Evolutionary conservation across 1,139 yeast genomes (phyloP).

Genomic region (Saccharomyces pastorianus): DNA sequence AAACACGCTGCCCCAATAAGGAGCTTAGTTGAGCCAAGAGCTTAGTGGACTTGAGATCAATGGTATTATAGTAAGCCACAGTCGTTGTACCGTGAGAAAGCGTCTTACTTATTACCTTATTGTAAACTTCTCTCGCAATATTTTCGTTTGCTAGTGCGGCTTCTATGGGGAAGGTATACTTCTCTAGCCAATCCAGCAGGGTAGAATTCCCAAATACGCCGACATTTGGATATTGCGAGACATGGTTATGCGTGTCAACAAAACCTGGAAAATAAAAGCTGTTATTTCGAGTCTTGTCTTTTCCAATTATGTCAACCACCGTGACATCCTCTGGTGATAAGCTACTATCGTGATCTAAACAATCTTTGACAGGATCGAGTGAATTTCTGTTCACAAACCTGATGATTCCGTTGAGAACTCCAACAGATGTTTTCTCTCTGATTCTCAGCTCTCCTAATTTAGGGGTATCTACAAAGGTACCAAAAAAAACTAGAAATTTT

Average conservation of each 20-base stretch:
- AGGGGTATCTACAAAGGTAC: slow-evolving; percentile 54
- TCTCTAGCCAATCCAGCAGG: slow-evolving; percentile 77
- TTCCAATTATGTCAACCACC: slow-evolving; percentile 15
- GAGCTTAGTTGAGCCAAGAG: slow-evolving; percentile 67
- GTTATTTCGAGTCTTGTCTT: slow-evolving; percentile 25
- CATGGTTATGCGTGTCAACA: slow-evolving; percentile 91
- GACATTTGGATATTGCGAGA: slow-evolving; percentile 90
- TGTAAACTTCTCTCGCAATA: slow-evolving; percentile 55
- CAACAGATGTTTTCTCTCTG: slow-evolving; percentile 42
- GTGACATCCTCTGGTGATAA: slow-evolving; percentile 11
- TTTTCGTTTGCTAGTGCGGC: slow-evolving; percentile 44
- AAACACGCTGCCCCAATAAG: slow-evolving; percentile 70
- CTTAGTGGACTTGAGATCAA: slow-evolving; percentile 68
- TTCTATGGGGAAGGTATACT: slow-evolving; percentile 85
- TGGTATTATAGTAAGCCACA: slow-evolving; percentile 85
- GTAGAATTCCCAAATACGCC: slow-evolving; percentile 87
- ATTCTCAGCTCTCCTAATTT: slow-evolving; percentile 41
- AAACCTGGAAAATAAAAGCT: slow-evolving; percentile 84
- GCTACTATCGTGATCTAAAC: slow-evolving; percentile 15
- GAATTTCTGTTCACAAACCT: slow-evolving; percentile 19
- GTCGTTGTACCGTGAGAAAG: slow-evolving; percentile 79
- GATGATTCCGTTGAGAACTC: slow-evolving; percentile 37
- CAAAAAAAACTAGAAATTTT: slow-evolving; percentile 34
- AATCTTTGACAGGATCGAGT: slow-evolving; percentile 20
- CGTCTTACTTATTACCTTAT: slow-evolving; percentile 58